Evolutionary conservation across 2,329 filamentous ascomycete species (phyloP).

Genomic region (Ambrosiella beaveri): DNA sequence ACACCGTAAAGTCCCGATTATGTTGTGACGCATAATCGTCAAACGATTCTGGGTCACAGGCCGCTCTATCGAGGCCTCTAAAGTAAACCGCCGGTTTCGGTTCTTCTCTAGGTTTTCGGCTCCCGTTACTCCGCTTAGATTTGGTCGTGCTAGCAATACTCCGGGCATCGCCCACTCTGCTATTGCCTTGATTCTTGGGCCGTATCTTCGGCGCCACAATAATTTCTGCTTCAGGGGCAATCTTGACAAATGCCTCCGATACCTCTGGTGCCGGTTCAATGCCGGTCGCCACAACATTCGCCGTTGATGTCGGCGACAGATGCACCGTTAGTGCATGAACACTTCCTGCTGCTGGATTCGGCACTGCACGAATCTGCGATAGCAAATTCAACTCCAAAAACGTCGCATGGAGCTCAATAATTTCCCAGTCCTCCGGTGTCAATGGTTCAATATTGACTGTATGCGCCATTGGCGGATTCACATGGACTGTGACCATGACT

Average conservation of each 20-base stretch:
- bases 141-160: conserved; percentile 68
- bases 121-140: conserved; percentile 62
- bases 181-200: conserved; percentile 34
- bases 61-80: conserved; percentile 54
- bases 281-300: conserved; percentile 72
- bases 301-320: conserved; percentile 85
- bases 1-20: conserved; percentile 50
- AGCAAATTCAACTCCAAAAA: conserved; percentile 90
- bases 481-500: conserved; percentile 53
- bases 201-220: conserved; percentile 91
- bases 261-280: conserved; percentile 42
- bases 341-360: conserved; percentile 51
- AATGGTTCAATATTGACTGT: conserved; percentile 94
- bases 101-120: conserved; percentile 46
- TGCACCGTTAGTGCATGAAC: conserved; percentile 78
- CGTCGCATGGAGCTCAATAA: conserved; percentile 90
- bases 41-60: conserved; percentile 43
- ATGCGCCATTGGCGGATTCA: conserved; percentile 80
- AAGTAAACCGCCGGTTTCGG: conserved; percentile 56
- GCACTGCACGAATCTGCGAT: conserved; percentile 80
- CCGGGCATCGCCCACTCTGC: conserved; percentile 45
- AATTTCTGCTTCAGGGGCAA: conserved; percentile 85
- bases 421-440: conserved; percentile 94
- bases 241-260: conserved; percentile 62
- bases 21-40: conserved; percentile 46